Conservation (phyloP, 352 stramenopile genomes). For the Globisporangium ultimum region DNA sequence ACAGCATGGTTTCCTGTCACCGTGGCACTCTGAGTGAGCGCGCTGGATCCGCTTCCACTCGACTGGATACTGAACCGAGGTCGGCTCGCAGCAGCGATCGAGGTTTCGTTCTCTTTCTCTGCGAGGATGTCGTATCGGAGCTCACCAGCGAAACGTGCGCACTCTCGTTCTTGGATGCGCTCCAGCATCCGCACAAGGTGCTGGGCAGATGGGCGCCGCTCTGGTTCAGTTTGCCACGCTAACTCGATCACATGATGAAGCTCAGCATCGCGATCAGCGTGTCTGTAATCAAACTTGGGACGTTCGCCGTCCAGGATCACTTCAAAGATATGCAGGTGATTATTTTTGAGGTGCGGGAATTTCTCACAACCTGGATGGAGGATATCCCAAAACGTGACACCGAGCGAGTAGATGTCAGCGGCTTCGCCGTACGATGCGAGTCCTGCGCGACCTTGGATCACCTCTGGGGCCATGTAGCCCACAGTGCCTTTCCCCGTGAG, state of each 20-base stretch:
- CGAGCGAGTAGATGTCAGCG: slow-evolving; percentile 72
- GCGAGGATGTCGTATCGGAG: slow-evolving; percentile 23
- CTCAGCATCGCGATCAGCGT: slow-evolving; percentile 20
- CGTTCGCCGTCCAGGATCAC: slow-evolving; percentile 44
- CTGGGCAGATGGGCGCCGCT: slow-evolving; percentile 37
- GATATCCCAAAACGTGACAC: slow-evolving; percentile 75
- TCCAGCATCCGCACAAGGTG: slow-evolving; percentile 42
- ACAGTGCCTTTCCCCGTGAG: slow-evolving; percentile 68
- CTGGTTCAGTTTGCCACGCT: slow-evolving; percentile 36
- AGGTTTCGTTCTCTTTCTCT: slow-evolving; percentile 3
- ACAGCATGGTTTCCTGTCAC: slow-evolving; percentile 5
- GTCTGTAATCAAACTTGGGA: slow-evolving; percentile 26
- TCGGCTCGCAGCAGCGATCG: no score
- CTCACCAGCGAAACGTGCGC: slow-evolving; percentile 33
- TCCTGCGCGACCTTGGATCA: slow-evolving; percentile 61
- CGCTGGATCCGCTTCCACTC: no score
- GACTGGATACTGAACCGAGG: no score
- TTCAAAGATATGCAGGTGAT: slow-evolving; percentile 62
- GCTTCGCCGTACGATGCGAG: slow-evolving; percentile 54
- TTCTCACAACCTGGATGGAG: slow-evolving; percentile 51
- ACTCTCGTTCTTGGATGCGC: slow-evolving; percentile 44
- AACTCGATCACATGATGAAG: slow-evolving; percentile 43
- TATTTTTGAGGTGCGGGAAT: slow-evolving; percentile 37
- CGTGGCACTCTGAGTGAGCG: background rate
- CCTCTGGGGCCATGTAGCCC: slow-evolving; percentile 76